Conservation (phyloP, 1,139 yeast species). For the Suhomyces coccinellae region DNA sequence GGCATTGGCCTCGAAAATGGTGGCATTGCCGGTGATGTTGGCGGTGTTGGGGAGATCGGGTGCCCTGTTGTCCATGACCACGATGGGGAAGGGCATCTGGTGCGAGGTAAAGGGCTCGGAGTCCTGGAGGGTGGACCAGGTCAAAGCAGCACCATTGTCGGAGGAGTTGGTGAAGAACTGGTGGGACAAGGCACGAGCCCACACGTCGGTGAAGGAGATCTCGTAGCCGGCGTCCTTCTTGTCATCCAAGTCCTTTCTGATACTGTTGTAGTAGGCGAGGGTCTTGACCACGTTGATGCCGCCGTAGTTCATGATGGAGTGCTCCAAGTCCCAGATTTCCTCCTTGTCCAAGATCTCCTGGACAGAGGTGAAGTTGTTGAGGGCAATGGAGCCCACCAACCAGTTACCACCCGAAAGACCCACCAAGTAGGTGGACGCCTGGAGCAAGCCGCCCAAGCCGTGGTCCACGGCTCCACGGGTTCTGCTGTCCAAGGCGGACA, state of each 20-base stretch:
- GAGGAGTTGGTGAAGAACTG: slow-evolving; percentile 65
- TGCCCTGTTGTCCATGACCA: slow-evolving; percentile 75
- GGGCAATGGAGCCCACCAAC: slow-evolving; percentile 78
- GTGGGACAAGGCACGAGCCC: slow-evolving; percentile 86
- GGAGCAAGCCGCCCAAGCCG: slow-evolving; percentile 79
- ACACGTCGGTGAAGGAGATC: slow-evolving; percentile 79
- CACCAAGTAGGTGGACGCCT: slow-evolving; percentile 68
- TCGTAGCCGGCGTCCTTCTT: slow-evolving; percentile 79
- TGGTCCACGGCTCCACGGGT: slow-evolving; percentile 48
- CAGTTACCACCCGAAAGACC: slow-evolving; percentile 89
- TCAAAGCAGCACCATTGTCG: slow-evolving; percentile 61
- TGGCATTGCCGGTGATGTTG: slow-evolving; percentile 49
- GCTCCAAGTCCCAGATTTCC: slow-evolving; percentile 68
- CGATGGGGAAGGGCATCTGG: slow-evolving; percentile 81
- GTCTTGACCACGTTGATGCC: slow-evolving; percentile 66
- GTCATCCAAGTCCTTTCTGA: slow-evolving; percentile 53
- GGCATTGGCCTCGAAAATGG: slow-evolving; percentile 78
- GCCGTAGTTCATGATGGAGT: slow-evolving; percentile 65
- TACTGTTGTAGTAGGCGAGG: slow-evolving; percentile 53
- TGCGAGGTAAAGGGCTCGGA: slow-evolving; percentile 54
- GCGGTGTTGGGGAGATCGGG: slow-evolving; percentile 52
- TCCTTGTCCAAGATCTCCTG: slow-evolving; percentile 53
- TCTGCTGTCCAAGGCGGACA: slow-evolving; percentile 27
- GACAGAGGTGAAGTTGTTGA: slow-evolving; percentile 79
- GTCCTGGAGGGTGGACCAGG: slow-evolving; percentile 63